A percentile compares a stretch with the other conserved stretches of the same genome.
phyloP scores from a whole-genome alignment of 768 basidiomycete species.

The Sporobolomyces roseus region DNA sequence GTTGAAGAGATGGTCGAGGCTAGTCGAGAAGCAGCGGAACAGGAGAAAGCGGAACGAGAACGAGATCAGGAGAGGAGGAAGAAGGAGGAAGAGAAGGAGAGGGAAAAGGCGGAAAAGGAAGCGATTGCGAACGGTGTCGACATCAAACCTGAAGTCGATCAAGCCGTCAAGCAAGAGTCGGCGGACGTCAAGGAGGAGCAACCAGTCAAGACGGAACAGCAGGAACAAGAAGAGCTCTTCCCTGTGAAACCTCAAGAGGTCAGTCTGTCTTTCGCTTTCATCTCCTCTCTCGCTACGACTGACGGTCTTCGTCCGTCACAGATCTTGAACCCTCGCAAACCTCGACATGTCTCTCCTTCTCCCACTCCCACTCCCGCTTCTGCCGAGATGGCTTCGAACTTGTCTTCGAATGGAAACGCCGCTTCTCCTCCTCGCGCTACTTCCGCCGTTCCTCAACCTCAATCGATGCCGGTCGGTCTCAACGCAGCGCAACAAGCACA shows the following conservation, averaged over 20 bases:
- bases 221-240: constrained; percentile 42
- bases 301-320: not conserved
- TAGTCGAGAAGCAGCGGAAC: constrained; percentile 47
- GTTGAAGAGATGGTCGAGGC: constrained; percentile 59
- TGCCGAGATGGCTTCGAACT: constrained; percentile 2
- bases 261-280: constrained; percentile 4
- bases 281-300: not conserved
- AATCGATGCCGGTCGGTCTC: constrained; percentile 8
- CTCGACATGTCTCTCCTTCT: constrained; percentile 6
- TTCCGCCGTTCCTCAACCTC: not conserved
- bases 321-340: constrained; percentile 33
- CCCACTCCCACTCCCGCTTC: not conserved
- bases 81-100: constrained; percentile 29
- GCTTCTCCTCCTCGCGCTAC: not conserved
- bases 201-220: constrained; percentile 42
- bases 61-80: constrained; percentile 54
- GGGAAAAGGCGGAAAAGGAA: constrained; percentile 38
- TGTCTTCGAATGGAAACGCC: not conserved
- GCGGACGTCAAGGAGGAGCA: not conserved
- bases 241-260: constrained; percentile 33
- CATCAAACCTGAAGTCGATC: constrained; percentile 60
- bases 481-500: constrained; percentile 32
- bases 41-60: constrained; percentile 50
- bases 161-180: constrained; percentile 48
- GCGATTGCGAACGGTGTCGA: constrained; percentile 48